Evolutionary conservation across 306 rosid genomes (phyloP).

Genomic region (Ziziphus jujuba): DNA sequence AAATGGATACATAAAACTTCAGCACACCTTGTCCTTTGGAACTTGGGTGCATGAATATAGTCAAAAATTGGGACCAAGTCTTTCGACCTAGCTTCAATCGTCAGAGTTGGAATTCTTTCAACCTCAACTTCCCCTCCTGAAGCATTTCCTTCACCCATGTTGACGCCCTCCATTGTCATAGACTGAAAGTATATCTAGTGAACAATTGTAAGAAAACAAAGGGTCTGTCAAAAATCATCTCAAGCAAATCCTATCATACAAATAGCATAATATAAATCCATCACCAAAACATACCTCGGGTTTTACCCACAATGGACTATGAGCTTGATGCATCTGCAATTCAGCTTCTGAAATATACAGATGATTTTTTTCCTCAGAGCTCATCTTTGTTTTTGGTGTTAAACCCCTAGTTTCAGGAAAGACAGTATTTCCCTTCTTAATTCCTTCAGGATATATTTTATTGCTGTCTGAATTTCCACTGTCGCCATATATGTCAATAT

Average conservation of each 20-base stretch:
- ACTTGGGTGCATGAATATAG: slow-evolving; percentile 50
- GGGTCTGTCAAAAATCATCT: slow-evolving; percentile 16
- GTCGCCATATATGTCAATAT: slow-evolving; percentile 86
- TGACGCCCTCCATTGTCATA: slow-evolving; percentile 47
- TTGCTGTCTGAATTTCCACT: slow-evolving; percentile 60
- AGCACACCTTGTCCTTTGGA: slow-evolving; percentile 59
- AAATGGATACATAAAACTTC: slow-evolving; percentile 8
- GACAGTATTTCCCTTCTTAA: slow-evolving; percentile 35
- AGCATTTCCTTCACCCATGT: slow-evolving; percentile 46
- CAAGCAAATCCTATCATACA: slow-evolving; percentile 5
- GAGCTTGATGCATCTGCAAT: slow-evolving; percentile 76
- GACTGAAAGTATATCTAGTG: slow-evolving; percentile 78
- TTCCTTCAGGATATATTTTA: slow-evolving; percentile 60
- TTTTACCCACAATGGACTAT: slow-evolving; percentile 69
- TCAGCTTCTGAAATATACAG: slow-evolving; percentile 96
- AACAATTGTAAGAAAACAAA: slow-evolving; percentile 25
- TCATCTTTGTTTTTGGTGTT: slow-evolving; percentile 39
- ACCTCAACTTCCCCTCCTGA: slow-evolving; percentile 74
- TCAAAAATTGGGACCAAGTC: slow-evolving; percentile 76
- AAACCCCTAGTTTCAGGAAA: slow-evolving; percentile 45
- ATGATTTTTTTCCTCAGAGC: slow-evolving; percentile 61
- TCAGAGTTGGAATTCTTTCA: slow-evolving; percentile 68
- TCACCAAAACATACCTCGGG: slow-evolving; percentile 59
- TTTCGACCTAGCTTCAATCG: slow-evolving; percentile 75
- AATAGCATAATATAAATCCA: slow-evolving; percentile 5